These are phyloP conservation scores for Cyanophora paradoxa DNA, from an alignment of 78 protist genomes.

Conservation along the genomic window DNA sequence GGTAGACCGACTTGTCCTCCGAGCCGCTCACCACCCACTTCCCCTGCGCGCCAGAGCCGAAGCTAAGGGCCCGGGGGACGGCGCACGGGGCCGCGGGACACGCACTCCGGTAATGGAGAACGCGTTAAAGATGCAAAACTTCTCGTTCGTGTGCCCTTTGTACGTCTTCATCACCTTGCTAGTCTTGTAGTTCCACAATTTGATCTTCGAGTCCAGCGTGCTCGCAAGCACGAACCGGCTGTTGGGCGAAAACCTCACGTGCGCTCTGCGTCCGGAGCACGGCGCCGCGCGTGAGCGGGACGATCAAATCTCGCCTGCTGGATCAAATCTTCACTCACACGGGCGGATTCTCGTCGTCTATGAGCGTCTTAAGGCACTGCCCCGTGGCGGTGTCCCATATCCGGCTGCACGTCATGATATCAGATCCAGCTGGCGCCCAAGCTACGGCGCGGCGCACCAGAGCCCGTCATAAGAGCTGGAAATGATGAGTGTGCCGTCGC, in stretches of 20 bases:
- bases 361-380: constrained; percentile 68
- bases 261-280: constrained; percentile 34
- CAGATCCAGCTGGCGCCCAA: not conserved
- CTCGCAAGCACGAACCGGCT: constrained; percentile 71
- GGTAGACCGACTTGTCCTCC: constrained; percentile 66
- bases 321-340: too few relatives aligned
- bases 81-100: too few relatives aligned
- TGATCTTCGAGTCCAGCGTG: constrained; percentile 54
- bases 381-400: constrained; percentile 85
- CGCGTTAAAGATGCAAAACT: constrained; percentile 61
- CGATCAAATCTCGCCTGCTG: too few relatives aligned
- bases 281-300: not conserved
- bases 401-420: constrained; percentile 40
- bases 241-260: constrained; percentile 82
- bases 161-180: constrained; percentile 67
- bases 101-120: constrained; percentile 35
- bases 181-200: constrained; percentile 70
- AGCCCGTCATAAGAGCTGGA: constrained; percentile 72
- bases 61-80: too few relatives aligned
- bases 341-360: constrained; percentile 67
- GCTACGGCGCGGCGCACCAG: constrained; percentile 22
- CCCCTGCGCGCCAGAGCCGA: too few relatives aligned
- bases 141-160: constrained; percentile 66
- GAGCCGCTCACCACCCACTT: constrained; percentile 64
- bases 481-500: constrained; percentile 84